Percentiles rank a stretch among this genome's conserved stretches.
Conservation (phyloP, 2,329 filamentous ascomycete species). For the Penicillium hordei region DNA sequence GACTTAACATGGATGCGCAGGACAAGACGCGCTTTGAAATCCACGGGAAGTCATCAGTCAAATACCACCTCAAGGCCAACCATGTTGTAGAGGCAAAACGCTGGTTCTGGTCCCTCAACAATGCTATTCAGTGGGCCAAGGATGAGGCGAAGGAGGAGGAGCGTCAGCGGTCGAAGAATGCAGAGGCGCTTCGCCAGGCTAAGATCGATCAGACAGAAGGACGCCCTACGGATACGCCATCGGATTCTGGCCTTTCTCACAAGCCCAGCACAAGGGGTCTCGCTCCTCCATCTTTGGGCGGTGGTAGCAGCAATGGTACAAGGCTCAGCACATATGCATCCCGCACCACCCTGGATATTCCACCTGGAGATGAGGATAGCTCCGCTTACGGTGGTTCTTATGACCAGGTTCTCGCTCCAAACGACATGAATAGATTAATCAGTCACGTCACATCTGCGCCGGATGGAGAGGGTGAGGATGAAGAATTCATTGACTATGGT, state of each 20-base stretch:
- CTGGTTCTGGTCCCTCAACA: conserved; percentile 99
- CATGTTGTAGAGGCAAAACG: conserved; percentile 97
- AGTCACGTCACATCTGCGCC: conserved; percentile 53
- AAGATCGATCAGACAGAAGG: conserved; percentile 69
- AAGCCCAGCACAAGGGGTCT: conserved; percentile 41
- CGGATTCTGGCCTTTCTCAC: conserved; percentile 37
- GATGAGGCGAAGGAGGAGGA: conserved; percentile 94
- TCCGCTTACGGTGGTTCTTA: conserved; percentile 53
- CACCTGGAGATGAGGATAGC: conserved; percentile 54
- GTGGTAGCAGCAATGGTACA: conserved; percentile 42
- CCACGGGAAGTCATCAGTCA: conserved; percentile 95
- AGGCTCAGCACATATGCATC: conserved; percentile 52
- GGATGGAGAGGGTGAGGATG: conserved; percentile 65
- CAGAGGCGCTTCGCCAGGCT: conserved; percentile 73
- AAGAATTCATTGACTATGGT: conserved; percentile 77
- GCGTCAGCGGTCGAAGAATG: conserved; percentile 69
- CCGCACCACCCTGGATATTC: conserved; percentile 49
- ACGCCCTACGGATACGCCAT: conserved; percentile 49
- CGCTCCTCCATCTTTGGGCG: conserved; percentile 36
- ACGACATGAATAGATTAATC: conserved; percentile 50
- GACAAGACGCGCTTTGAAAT: conserved; percentile 99
- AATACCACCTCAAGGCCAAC: conserved; percentile 96
- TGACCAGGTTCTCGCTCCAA: conserved; percentile 54
- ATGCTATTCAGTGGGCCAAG: conserved; percentile 97
- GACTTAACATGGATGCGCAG: conserved; percentile 90